These are phyloP conservation scores for Chytriomyces sp. DNA, from an alignment of 192 early-diverging fungal species.

Conservation along the genomic window DNA sequence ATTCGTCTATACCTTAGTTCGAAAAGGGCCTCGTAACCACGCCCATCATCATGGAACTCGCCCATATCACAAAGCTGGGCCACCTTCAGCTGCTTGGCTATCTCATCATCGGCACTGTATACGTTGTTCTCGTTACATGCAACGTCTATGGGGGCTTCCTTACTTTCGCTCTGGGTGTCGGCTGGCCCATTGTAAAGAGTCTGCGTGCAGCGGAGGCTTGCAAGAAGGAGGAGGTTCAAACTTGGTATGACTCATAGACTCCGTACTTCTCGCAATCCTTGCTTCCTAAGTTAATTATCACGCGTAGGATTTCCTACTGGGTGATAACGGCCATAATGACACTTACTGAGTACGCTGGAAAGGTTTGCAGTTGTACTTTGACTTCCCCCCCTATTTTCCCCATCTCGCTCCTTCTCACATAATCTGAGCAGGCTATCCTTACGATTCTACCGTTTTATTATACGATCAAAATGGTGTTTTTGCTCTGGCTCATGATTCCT, in stretches of 20 bases:
- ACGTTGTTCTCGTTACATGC: not conserved
- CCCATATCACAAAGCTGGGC: conserved; percentile 4
- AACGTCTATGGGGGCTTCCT: conserved; percentile 2
- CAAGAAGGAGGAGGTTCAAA: conserved; percentile 24
- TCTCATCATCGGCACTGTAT: not conserved
- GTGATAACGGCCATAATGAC: conserved; percentile 1
- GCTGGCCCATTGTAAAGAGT: conserved; percentile 16
- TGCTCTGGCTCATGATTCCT: conserved; percentile 19
- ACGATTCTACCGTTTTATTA: conserved; percentile 26
- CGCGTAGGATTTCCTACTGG: conserved; percentile 22
- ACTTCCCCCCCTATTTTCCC: not conserved
- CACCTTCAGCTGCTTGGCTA: conserved; percentile 6
- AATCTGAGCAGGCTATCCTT: not conserved
- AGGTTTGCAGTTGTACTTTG: not conserved
- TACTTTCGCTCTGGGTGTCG: not conserved
- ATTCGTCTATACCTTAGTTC: not conserved
- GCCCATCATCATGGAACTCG: conserved; percentile 27
- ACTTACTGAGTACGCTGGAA: not conserved
- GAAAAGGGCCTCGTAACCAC: conserved; percentile 3
- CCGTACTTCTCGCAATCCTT: not conserved
- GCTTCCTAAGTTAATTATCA: too few species aligned
- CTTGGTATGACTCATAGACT: not conserved
- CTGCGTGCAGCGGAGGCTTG: conserved; percentile 13
- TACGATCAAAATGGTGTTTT: conserved; percentile 22
- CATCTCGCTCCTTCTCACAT: not conserved